These are phyloP conservation scores for Botrytis tulipae DNA, from an alignment of 2,329 filamentous ascomycete species.

Conservation along the genomic window DNA sequence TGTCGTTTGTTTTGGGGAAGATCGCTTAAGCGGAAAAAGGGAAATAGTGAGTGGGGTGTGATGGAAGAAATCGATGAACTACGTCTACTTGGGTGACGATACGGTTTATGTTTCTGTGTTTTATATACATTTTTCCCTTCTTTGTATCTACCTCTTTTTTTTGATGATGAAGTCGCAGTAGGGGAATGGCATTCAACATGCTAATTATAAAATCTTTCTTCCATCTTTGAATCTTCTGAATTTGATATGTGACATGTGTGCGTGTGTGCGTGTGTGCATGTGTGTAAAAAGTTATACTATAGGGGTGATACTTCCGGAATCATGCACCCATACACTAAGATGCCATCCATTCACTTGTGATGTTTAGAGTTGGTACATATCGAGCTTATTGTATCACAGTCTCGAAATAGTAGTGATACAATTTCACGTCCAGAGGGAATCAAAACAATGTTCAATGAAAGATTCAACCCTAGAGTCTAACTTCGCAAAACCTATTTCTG, in stretches of 20 bases:
- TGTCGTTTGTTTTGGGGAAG: slow-evolving; percentile 3
- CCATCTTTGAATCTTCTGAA: neutral
- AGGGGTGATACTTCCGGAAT: neutral
- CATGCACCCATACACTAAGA: neutral
- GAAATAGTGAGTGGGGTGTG: neutral
- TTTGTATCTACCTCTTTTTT: neutral
- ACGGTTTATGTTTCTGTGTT: neutral
- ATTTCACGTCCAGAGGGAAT: neutral
- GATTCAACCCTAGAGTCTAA: neutral
- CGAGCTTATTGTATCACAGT: no score
- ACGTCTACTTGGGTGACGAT: neutral
- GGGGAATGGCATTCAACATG: neutral
- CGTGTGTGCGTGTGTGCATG: no score
- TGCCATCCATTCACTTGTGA: neutral
- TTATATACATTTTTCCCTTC: neutral
- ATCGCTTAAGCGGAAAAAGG: neutral
- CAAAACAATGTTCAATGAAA: neutral
- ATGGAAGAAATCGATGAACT: neutral
- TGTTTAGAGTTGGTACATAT: neutral
- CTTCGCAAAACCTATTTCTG: neutral
- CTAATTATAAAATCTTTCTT: neutral
- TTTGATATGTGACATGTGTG: neutral
- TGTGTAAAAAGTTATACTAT: neutral
- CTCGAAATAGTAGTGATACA: neutral
- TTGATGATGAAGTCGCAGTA: no score